A percentile compares a stretch with the other conserved stretches of the same genome.
Conservation (phyloP, 73 alveolate genomes). For the Breviolum minutum region DNA sequence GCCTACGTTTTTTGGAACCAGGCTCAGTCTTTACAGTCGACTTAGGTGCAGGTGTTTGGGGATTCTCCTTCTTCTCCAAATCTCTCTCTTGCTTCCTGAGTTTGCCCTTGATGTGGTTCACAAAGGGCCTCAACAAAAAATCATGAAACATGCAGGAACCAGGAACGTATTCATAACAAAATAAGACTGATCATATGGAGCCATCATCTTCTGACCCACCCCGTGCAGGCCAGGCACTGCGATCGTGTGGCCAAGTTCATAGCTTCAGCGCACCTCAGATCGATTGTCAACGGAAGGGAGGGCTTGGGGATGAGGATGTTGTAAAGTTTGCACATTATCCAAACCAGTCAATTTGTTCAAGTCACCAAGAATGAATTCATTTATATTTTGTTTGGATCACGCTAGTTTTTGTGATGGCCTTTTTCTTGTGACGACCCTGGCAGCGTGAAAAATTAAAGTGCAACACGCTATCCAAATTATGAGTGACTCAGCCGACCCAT, state of each 20-base stretch:
- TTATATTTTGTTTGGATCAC: too few species aligned
- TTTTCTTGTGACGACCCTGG: neutral
- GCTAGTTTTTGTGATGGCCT: too few species aligned
- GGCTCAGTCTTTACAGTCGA: neutral
- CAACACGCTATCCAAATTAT: neutral
- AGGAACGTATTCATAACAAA: too few species aligned
- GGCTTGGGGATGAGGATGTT: neutral
- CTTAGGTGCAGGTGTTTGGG: neutral
- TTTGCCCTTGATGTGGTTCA: neutral
- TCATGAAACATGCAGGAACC: too few species aligned
- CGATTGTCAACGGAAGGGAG: neutral
- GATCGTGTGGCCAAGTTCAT: neutral
- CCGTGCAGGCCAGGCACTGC: neutral
- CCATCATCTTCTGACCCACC: too few species aligned
- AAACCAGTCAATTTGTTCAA: neutral
- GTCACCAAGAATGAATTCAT: neutral
- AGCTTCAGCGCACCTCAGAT: conserved; percentile 3
- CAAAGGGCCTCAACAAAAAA: neutral
- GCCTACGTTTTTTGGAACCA: neutral
- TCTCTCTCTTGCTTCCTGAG: neutral
- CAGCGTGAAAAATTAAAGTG: neutral
- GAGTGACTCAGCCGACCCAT: conserved; percentile 14
- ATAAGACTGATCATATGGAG: too few species aligned
- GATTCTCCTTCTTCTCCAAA: neutral
- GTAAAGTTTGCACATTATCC: neutral